Percentiles rank a stretch among this genome's conserved stretches.
Conservation (phyloP, 2,329 filamentous ascomycete species). For the Alternaria sp. region DNA sequence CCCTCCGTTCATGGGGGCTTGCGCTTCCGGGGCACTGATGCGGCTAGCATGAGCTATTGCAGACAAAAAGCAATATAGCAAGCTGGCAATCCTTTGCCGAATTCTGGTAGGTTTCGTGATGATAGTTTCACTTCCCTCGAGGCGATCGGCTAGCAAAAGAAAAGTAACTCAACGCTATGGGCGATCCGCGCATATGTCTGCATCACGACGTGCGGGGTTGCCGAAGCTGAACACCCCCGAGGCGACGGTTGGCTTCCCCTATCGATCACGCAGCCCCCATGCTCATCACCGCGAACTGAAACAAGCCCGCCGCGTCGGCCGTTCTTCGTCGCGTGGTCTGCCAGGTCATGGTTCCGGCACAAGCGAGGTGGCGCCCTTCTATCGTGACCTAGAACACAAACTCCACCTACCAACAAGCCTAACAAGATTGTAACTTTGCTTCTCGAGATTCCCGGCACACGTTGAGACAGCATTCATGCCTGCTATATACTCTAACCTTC, state of each 20-base stretch:
- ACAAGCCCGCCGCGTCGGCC: slow-evolving; percentile 9
- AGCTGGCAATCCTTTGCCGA: neutral
- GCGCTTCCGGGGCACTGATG: neutral
- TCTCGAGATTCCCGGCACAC: neutral
- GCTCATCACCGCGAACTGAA: slow-evolving; percentile 9
- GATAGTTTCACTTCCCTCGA: neutral
- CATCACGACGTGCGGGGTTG: slow-evolving; percentile 1
- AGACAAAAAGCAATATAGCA: slow-evolving; percentile 1
- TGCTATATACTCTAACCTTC: neutral
- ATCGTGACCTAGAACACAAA: slow-evolving; percentile 5
- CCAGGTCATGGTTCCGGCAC: slow-evolving; percentile 2
- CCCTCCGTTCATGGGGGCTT: slow-evolving; percentile 3
- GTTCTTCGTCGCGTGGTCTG: slow-evolving; percentile 2
- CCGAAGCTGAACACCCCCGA: slow-evolving; percentile 2
- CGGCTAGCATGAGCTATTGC: neutral
- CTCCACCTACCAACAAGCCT: neutral
- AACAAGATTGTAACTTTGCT: neutral
- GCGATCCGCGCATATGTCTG: neutral
- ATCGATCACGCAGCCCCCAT: slow-evolving; percentile 3
- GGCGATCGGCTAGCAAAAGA: neutral
- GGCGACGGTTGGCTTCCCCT: slow-evolving; percentile 1
- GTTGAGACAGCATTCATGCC: neutral
- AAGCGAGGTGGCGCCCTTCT: slow-evolving; percentile 11
- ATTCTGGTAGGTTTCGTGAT: neutral
- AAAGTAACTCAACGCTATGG: neutral